These are phyloP conservation scores for Suillus occidentalis DNA, from an alignment of 768 basidiomycete species.

Conservation along the genomic window DNA sequence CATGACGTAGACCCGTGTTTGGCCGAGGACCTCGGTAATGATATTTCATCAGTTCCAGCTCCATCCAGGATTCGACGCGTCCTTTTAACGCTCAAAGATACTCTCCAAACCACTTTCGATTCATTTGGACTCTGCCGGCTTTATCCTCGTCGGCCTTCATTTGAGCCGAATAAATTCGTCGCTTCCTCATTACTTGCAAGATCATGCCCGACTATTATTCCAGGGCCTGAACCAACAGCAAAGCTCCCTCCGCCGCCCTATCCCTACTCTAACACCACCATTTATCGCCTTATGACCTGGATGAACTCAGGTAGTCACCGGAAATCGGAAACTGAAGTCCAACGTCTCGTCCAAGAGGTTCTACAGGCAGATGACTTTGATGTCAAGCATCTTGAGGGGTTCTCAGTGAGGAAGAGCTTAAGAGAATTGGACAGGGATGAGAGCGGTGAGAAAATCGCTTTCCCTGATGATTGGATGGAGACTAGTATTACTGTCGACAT, in stretches of 20 bases:
- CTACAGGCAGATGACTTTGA: too few species aligned
- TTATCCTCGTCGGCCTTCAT: too few species aligned
- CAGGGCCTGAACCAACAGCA: not conserved
- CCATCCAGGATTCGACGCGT: not conserved
- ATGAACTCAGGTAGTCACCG: constrained; percentile 16
- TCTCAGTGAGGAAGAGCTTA: not conserved
- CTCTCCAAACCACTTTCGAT: too few species aligned
- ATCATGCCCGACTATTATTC: not conserved
- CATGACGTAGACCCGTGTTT: not conserved
- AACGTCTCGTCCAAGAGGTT: not conserved
- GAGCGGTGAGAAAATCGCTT: too few species aligned
- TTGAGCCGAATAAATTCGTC: constrained; percentile 1
- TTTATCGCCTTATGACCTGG: constrained; percentile 23
- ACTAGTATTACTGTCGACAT: too few species aligned
- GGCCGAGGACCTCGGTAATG: too few species aligned
- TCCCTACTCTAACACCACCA: constrained; percentile 16
- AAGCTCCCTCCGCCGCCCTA: not conserved
- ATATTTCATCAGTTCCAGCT: too few species aligned
- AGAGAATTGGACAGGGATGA: too few species aligned
- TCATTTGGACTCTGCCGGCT: too few species aligned
- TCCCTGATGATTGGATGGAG: too few species aligned
- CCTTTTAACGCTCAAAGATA: too few species aligned
- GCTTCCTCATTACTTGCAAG: not conserved
- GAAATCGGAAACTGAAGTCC: constrained; percentile 4
- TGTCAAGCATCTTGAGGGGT: not conserved